Evolutionary conservation across 192 early-diverging fungal species (phyloP), one percentile per base, ranked within the genome.

Genomic region (Backusella tarrabulga): DNA sequence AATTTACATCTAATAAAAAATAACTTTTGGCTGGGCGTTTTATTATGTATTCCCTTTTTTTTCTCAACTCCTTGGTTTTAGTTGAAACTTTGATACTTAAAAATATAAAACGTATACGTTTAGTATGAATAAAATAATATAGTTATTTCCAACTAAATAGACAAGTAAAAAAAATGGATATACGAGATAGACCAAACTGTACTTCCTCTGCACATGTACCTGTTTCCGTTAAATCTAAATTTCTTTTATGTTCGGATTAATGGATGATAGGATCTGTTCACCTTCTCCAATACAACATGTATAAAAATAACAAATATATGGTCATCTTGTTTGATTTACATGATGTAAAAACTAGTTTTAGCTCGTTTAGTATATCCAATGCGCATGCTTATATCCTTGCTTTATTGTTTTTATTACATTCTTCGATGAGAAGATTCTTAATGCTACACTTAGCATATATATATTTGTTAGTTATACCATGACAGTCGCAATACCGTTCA

Each of bases 341-440:
- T 26, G 3, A 23, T 63, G 12, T 14, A 63, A 12, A 12, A 3
- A 26, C 23, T 29, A 29, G 11, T 3, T 23, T 29, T 29, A 26
- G 56, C 23, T 63, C 23, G 9, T 63, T 63, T 29, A 63, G 56
- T 63, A 14, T 23, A 63, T 26, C 23, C 11, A 63, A 63, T 26
- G 21, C 46, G 6, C 56, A 63, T 63, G 56, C 11, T 63, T 63
- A 14, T 63, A 29, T 14, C 21, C 54, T 56, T 63, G 56, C 56
- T 12, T 63, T 63, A 63, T 63, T 63, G 56, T 29, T 63, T 63
- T 63, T 29, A 63, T 63, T 63, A 63, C 56, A 63, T 26, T 63
- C 26, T 63, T 63, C 56, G 56, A 29, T 63, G 26, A 14, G 26
- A 29, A 63, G 23, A 12, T 29, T 63, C 26, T 12, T 63, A 63